Percentiles rank a stretch among this genome's conserved stretches.
Evolutionary conservation across 768 basidiomycete species (phyloP).

Genomic region (Hemileccinum rubropunctum): DNA sequence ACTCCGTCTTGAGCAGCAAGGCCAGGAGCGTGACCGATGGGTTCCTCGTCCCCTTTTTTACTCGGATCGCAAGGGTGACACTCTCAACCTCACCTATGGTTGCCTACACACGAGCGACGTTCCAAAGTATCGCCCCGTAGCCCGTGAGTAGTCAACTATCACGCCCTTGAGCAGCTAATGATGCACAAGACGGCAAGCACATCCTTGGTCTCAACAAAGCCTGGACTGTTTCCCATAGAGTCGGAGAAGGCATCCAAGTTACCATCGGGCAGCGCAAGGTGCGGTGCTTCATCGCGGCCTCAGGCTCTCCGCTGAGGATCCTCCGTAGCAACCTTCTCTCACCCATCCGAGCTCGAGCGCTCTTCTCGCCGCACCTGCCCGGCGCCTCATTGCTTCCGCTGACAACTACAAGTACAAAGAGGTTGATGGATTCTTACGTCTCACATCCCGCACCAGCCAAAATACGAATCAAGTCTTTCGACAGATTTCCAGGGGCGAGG

Average conservation of each 20-base stretch:
- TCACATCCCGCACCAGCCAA: conserved; percentile 43
- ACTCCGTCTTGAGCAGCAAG: conserved; percentile 19
- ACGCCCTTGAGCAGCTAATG: conserved; percentile 44
- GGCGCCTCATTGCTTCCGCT: conserved; percentile 41
- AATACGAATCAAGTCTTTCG: conserved; percentile 45
- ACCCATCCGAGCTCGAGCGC: conserved; percentile 56
- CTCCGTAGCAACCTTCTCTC: conserved; percentile 44
- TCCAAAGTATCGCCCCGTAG: conserved; percentile 61
- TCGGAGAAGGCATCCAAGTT: conserved; percentile 63
- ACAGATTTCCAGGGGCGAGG: conserved; percentile 39
- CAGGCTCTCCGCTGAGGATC: conserved; percentile 3
- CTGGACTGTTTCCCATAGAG: conserved; percentile 49
- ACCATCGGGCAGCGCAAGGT: conserved; percentile 47
- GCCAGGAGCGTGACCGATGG: conserved; percentile 21
- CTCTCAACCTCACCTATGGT: conserved; percentile 66
- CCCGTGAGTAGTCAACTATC: conserved; percentile 42
- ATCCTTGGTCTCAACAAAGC: conserved; percentile 59
- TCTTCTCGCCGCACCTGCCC: conserved; percentile 49
- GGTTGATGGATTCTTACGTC: conserved; percentile 62
- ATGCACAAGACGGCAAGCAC: conserved; percentile 43
- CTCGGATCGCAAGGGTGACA: conserved; percentile 66
- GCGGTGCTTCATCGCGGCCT: conserved; percentile 1
- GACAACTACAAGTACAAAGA: conserved; percentile 53
- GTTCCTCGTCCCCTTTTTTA: conserved; percentile 44
- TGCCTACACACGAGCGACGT: conserved; percentile 57